Evolutionary conservation across 306 rosid species (phyloP), one percentile per base, ranked within the genome.

Genomic region (Sechiopsis laciniata): DNA sequence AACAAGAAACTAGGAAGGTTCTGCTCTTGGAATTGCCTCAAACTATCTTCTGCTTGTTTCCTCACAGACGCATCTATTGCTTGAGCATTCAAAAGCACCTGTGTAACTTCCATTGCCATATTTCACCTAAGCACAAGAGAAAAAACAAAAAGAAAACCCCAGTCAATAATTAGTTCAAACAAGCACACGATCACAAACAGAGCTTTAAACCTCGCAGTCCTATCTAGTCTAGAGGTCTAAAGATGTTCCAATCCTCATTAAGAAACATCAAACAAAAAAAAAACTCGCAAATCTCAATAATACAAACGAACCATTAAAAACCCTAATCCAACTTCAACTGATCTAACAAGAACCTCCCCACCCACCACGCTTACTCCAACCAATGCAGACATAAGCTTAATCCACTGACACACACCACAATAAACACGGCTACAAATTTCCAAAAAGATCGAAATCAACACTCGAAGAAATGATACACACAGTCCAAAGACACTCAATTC

Each of bases 91-190:
- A 90, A 79, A 71, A 92, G 94, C 59, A 90, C 84, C 69, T 92
- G 96, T 11, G 97, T 90, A 72, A 92, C 88, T 71, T 92, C 97
- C 95, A 88, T 83, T 26, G 96, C 97, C 91, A 87, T 88, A 17
- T 57, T 57, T 73, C 63, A 73, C 66, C 76, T 56, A 4, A 37
- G 22, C 17, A 21, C 5, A 12, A 5, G 17, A 48, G 24, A 40
- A 48, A 8, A 8, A 8, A 64, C 8, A 37, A 37, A 7, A 37
- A 37, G 8, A 37, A 37, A 37, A 9, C 22, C n/a, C 40, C 45
- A 4, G 10, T 7, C 53, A 40, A 37, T 64, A 10, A 40, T 40
- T 40, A 17, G 26, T 35, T 64, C 51, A 35, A 62, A n/a, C 48
- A 12, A 62, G 69, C 8, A 16, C 50, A 13, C 20, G n/a, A 7